Conservation (phyloP, 78 protist species). For the Creolimax fragrantissima region DNA sequence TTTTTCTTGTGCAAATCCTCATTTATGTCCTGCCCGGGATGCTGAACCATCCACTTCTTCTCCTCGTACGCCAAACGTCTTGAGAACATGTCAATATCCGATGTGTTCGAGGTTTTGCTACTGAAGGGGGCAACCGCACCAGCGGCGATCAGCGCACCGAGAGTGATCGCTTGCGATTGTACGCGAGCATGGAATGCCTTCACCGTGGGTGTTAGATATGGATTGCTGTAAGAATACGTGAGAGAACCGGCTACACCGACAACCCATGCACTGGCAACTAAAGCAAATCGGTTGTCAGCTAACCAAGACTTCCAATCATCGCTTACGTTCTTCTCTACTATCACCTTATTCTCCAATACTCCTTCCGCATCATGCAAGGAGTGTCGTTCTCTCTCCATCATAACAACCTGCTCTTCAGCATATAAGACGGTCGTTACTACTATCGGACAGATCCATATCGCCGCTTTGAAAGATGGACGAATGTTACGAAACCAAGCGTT, state of each 20-base stretch:
- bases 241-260: not conserved
- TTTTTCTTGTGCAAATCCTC: not conserved
- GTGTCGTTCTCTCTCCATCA: not conserved
- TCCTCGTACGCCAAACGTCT: not conserved
- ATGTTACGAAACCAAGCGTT: not conserved
- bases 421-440: not conserved
- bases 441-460: not conserved
- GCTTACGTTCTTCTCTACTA: not conserved
- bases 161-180: not conserved
- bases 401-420: not conserved
- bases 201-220: slow-evolving; percentile 4
- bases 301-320: not conserved
- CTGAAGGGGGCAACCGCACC: not conserved
- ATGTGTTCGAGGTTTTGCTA: not conserved
- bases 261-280: not conserved
- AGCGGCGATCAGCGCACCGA: not conserved
- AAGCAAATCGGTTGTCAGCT: not conserved
- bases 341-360: not conserved
- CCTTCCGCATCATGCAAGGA: not conserved
- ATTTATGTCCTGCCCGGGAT: too few relatives aligned
- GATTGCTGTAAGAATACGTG: not conserved
- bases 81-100: not conserved
- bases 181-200: slow-evolving; percentile 12
- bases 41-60: not conserved
- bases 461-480: not conserved